Percentiles rank a stretch among this genome's conserved stretches.
Evolutionary conservation across 768 basidiomycete species (phyloP).

Genomic region (Boletus rex-veris): DNA sequence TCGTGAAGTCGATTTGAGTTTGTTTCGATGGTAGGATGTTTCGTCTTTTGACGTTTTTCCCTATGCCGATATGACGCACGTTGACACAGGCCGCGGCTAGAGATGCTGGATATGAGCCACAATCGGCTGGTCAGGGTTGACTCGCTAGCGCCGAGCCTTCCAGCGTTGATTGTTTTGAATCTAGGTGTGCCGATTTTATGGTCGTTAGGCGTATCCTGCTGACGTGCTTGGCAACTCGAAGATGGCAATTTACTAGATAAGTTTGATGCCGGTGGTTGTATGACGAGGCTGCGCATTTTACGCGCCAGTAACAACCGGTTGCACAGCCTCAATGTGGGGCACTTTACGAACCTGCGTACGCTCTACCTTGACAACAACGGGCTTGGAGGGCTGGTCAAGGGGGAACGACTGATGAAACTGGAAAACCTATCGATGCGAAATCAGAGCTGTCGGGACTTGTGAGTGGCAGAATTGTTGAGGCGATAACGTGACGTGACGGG

Average conservation of each 20-base stretch:
- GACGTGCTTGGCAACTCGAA: conserved; percentile 32
- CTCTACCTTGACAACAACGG: conserved; percentile 90
- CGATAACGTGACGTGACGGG: conserved; percentile 33
- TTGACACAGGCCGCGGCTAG: conserved; percentile 52
- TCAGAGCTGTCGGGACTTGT: conserved; percentile 76
- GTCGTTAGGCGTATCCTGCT: conserved; percentile 13
- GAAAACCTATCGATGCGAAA: conserved; percentile 92
- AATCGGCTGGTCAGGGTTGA: conserved; percentile 61
- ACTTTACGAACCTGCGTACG: conserved; percentile 73
- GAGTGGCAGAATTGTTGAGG: conserved; percentile 38
- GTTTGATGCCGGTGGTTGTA: conserved; percentile 50
- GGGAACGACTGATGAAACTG: conserved; percentile 61
- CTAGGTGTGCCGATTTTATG: conserved; percentile 59
- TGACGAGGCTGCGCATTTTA: conserved; percentile 77
- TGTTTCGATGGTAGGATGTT: conserved; percentile 59
- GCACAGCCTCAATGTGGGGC: conserved; percentile 55
- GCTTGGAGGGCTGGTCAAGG: conserved; percentile 48
- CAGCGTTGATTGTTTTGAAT: conserved; percentile 70
- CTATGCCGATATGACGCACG: conserved; percentile 7
- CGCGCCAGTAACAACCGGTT: conserved; percentile 83
- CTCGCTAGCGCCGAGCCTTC: conserved; percentile 55
- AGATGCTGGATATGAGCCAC: conserved; percentile 77
- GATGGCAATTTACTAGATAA: conserved; percentile 68
- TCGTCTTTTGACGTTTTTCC: conserved; percentile 3
- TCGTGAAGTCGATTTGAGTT: conserved; percentile 52